These are phyloP conservation scores for Arctium lappa DNA, from an alignment of 129 eudicot genomes.

Conservation along the genomic window DNA sequence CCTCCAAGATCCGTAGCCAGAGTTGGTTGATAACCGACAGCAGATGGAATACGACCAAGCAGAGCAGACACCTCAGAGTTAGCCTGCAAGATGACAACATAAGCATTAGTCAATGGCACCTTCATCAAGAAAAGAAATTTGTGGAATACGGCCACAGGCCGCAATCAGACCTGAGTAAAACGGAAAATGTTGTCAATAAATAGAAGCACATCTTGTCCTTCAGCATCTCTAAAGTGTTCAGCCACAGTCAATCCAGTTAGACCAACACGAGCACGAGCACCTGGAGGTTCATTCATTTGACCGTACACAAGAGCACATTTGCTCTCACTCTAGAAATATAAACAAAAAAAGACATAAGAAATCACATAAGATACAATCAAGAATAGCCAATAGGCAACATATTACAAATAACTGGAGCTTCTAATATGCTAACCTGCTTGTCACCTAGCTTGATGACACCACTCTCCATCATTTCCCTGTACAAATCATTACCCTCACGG, in stretches of 20 bases:
- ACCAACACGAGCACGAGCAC: constrained; percentile 55
- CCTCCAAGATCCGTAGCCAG: constrained; percentile 44
- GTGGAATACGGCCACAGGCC: not conserved
- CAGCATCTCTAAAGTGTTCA: constrained; percentile 99
- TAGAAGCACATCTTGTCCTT: constrained; percentile 96
- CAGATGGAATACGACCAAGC: constrained; percentile 52
- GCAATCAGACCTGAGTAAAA: constrained; percentile 29
- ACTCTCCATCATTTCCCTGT: constrained; percentile 66
- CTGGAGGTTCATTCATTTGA: constrained; percentile 50
- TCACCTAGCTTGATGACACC: constrained; percentile 99
- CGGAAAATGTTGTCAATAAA: constrained; percentile 92
- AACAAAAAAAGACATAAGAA: not conserved
- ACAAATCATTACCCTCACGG: constrained; percentile 50
- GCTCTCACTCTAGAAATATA: constrained; percentile 62
- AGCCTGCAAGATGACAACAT: constrained; percentile 23
- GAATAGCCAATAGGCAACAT: not conserved
- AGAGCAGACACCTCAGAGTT: constrained; percentile 52
- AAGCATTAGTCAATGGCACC: not conserved
- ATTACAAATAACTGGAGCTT: not conserved
- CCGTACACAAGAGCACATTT: constrained; percentile 95
- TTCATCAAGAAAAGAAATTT: not conserved
- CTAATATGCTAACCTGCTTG: constrained; percentile 55
- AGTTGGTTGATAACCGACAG: constrained; percentile 51
- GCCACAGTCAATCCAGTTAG: constrained; percentile 58
- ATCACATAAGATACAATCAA: not conserved